Evolutionary conservation across 1,284 basidiomycete genomes (phyloP), one percentile per base, ranked within the genome.

Genomic region (Pyrrhoderma noxium): DNA sequence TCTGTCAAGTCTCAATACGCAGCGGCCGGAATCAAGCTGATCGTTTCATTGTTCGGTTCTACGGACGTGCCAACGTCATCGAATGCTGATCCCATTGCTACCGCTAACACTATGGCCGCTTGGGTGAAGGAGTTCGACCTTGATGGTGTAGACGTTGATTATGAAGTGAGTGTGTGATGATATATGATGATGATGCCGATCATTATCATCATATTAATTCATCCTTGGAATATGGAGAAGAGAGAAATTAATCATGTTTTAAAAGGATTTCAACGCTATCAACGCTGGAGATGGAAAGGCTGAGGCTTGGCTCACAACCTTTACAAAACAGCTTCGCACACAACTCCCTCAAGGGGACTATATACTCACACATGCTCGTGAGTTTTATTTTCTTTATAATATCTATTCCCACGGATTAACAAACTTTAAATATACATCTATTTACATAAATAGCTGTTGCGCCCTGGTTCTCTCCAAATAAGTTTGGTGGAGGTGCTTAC

Each of bases 81-180:
- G 0, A 67, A 68, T 13, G 64, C 66, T 3, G 65, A 77, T 50
- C 62, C 75, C 1, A 60, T 66, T 19, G 55, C 45, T 4, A 67
- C 69, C 3, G 77, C 76, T 0, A 67, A 74, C 56, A 70, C 64
- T 3, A 68, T 79, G 65, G 74, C 74, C 9, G 64, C 65, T 2
- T 79, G 71, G 70, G 75, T 78, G 40, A 72, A 68, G 54, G 49
- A 73, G 44, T 74, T 72, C 56, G 66, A 68, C 19, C 62, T 81
- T 14, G 72, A 81, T 55, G 80, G 78, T 35, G 63, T 80, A 37
- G 79, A 81, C 46, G 69, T 81, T 38, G 78, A 80, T 56, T 75
- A 75, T 57, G 72, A 75, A 64, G 73, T 72, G n/a, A n/a, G 14
- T 37, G n/a, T 31, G 19, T 25, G 21, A 8, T 49, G 14, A 19